A percentile compares a stretch with the other conserved stretches of the same genome.
These are phyloP conservation scores for Annona squamosa DNA, from an alignment of 164 flowering plant species.

Conservation along the genomic window DNA sequence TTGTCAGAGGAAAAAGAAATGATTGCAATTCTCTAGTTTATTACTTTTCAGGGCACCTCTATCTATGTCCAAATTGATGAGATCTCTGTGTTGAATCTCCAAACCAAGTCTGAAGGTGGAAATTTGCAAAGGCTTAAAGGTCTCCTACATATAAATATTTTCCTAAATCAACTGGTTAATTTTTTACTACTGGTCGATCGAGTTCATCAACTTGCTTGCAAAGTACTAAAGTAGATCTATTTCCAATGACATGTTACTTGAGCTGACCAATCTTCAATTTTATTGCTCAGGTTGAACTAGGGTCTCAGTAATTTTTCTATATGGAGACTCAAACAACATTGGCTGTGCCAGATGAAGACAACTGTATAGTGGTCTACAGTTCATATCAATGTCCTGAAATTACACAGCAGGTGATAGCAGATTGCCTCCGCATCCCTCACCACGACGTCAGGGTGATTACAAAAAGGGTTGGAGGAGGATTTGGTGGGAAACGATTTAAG, in stretches of 20 bases:
- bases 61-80: no score
- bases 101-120: no score
- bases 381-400: constrained; percentile 66
- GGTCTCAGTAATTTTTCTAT: constrained; percentile 86
- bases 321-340: constrained; percentile 93
- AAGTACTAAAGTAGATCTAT: background rate
- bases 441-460: constrained; percentile 80
- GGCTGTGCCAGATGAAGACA: constrained; percentile 91
- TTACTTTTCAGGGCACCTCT: no score
- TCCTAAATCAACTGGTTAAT: no score
- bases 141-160: no score
- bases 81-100: no score
- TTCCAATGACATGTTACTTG: background rate
- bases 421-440: constrained; percentile 75
- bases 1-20: no score
- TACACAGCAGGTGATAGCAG: constrained; percentile 46
- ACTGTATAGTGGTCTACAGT: constrained; percentile 73
- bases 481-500: constrained; percentile 79
- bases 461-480: constrained; percentile 92
- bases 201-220: no score
- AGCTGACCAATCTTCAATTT: background rate
- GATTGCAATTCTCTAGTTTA: no score
- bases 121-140: no score
- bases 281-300: constrained; percentile 56
- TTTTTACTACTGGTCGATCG: no score